Evolutionary conservation across 1,139 yeast species (phyloP), one percentile per base, ranked within the genome.

Genomic region (Candida buenavistaensis): DNA sequence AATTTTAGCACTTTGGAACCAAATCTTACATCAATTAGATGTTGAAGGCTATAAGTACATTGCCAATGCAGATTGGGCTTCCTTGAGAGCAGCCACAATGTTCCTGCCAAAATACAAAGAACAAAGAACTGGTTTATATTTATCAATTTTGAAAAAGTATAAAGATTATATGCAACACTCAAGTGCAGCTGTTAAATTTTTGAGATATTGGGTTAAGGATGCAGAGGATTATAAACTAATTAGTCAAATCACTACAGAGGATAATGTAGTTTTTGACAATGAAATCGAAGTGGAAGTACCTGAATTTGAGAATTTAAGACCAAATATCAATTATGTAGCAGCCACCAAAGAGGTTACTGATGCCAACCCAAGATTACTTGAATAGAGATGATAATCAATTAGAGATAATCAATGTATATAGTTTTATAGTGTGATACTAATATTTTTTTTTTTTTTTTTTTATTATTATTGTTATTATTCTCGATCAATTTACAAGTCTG

Each of bases 31-130:
- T 10, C 65, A 69, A 40, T 72, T 82, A 47, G 87, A 81, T 42
- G 56, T 62, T 14, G 69, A 72, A 36, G 75, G 78, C 6, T 77
- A 74, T 57, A 62, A 56, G 23, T 81, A 80, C 49, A 80, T 81
- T 48, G 90, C 95, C 8, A 78, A 79, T 51, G 94, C 92, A 16
- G 95, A 87, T 62, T 86, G 95, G 92, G 82, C 90, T 32, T 86
- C 96, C 1, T 64, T 89, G 40, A 74, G 90, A 61, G 88, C 82
- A 56, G 85, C 90, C 10, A 83, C 92, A 5, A 72, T 83, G 31
- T 73, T 75, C 34, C 66, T 80, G 2, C 58, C 56, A 15, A 26
- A 26, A n/a, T 59, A 41, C 38, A 35, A 28, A 16, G 54, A 55
- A 1, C 70, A 68, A 30, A 71, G 87, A 58, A 69, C 69, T 41